These are phyloP conservation scores for Fusarium marasasianum DNA, from an alignment of 2,329 filamentous ascomycete species.

Conservation along the genomic window DNA sequence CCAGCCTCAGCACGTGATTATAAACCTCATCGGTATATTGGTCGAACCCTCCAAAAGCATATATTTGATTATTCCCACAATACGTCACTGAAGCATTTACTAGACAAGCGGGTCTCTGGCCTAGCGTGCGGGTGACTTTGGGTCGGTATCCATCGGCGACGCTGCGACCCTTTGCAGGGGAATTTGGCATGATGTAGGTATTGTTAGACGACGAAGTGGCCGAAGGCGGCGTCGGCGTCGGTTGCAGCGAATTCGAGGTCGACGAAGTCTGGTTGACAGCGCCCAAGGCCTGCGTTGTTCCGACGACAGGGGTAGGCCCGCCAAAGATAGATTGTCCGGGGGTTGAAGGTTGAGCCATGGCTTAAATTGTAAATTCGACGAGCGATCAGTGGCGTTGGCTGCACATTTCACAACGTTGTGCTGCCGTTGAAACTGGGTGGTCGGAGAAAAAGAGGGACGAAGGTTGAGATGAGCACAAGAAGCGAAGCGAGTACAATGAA, in stretches of 20 bases:
- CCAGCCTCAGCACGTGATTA: conserved; percentile 92
- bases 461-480: not conserved
- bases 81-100: conserved; percentile 99
- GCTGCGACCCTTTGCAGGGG: conserved; percentile 73
- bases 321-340: conserved; percentile 62
- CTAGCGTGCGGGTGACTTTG: conserved; percentile 80
- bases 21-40: conserved; percentile 99
- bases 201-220: conserved; percentile 67
- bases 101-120: conserved; percentile 88
- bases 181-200: conserved; percentile 92
- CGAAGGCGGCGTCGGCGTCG: conserved; percentile 38
- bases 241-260: conserved; percentile 39
- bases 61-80: conserved; percentile 96
- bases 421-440: not conserved
- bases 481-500: not conserved
- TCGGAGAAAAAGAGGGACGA: not conserved
- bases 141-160: conserved; percentile 82
- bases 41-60: conserved; percentile 97
- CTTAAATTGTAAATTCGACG: conserved; percentile 31
- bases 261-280: conserved; percentile 43
- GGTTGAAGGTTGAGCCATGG: conserved; percentile 58
- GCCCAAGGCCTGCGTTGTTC: conserved; percentile 38
- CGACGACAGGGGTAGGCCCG: conserved; percentile 46
- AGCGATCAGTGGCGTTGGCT: conserved; percentile 33
- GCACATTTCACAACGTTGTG: conserved; percentile 36